phyloP scores from a whole-genome alignment of 2,329 filamentous ascomycete species.

The Xylariaceae sp. region DNA sequence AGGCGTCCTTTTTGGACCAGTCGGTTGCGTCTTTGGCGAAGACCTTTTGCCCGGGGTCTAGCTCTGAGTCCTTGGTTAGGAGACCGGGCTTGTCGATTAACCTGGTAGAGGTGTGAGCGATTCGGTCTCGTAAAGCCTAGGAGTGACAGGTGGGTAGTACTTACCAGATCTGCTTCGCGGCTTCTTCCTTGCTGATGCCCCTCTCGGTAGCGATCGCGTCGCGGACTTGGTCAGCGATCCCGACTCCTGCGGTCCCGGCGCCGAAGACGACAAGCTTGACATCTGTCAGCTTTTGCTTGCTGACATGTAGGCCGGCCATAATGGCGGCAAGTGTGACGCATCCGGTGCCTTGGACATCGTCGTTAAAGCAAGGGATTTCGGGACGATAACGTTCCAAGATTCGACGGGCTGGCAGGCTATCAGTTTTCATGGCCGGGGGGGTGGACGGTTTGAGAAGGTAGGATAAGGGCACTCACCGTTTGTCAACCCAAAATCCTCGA shows the following conservation, averaged over 20 bases:
- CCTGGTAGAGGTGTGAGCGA: slow-evolving; percentile 40
- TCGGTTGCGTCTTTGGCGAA: slow-evolving; percentile 63
- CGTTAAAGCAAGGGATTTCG: slow-evolving; percentile 80
- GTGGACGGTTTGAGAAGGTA: neutral
- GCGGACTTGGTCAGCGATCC: slow-evolving; percentile 79
- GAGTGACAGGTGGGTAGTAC: slow-evolving; percentile 7
- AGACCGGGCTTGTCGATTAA: slow-evolving; percentile 79
- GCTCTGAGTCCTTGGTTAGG: slow-evolving; percentile 57
- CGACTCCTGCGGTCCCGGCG: slow-evolving; percentile 75
- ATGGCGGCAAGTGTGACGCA: slow-evolving; percentile 83
- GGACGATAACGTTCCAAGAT: slow-evolving; percentile 73
- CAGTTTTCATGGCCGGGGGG: neutral
- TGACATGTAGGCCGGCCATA: slow-evolving; percentile 69
- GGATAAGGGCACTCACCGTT: slow-evolving; percentile 50
- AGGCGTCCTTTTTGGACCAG: slow-evolving; percentile 56
- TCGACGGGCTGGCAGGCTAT: slow-evolving; percentile 41
- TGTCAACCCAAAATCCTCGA: slow-evolving; percentile 78
- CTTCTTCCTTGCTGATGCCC: slow-evolving; percentile 66
- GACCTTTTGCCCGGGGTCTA: slow-evolving; percentile 62
- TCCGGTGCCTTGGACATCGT: slow-evolving; percentile 85
- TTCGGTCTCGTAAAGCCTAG: no score
- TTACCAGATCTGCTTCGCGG: slow-evolving; percentile 73
- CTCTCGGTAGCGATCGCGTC: slow-evolving; percentile 72
- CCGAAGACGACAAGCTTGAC: slow-evolving; percentile 73
- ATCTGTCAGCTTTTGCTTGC: slow-evolving; percentile 61